Base-by-base conservation (phyloP, 2,329 filamentous ascomycete species). In the Talaromyces sp. region DNA sequence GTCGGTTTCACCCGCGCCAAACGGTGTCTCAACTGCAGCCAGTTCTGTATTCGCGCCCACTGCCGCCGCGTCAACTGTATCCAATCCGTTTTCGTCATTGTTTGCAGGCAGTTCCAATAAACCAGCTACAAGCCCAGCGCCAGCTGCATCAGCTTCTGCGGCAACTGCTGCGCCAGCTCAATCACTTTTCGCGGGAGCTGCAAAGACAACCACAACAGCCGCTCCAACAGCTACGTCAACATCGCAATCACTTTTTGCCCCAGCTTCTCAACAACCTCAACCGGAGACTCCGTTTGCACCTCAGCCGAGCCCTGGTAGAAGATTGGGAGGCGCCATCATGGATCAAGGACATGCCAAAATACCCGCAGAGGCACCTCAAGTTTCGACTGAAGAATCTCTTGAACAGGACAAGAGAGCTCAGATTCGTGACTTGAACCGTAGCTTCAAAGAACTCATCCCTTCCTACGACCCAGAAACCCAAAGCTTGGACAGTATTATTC, bases 401-500 rank as follows among this genome's bases (percentile, higher is more conserved):
- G 51, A 58, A 28, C 10, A 21, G 21, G 56, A 37, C 17, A 59
- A 41, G 39, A 31, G 41, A 39, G 19, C 55, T n/a, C 43, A 57
- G 21, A 51, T 55, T 11, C 39, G 51, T 5, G 68, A 69, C 52
- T 58, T 77, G 56, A 75, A 76, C 56, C 62, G 66, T 33, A 64
- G 62, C 19, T 73, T 76, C 60, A 66, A 73, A 56, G 64, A 65
- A 7, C 64, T 70, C 45, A 52, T 76, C 10, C 62, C 67, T 10
- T 61, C 62, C 3, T 60, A 70, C 22, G 65, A 76, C 57, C 69
- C 73, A 5, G 61, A 65, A 15, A 66, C 53, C 2, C 62, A 73
- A 46, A 66, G 69, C 45, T 72, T 77, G 51, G 73, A 75, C 56
- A 60, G 63, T 15, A 36, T 73, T 35, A 64, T 77, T 28, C 61